These are phyloP conservation scores for Dendrothele bispora DNA, from an alignment of 768 basidiomycete genomes.

Conservation along the genomic window DNA sequence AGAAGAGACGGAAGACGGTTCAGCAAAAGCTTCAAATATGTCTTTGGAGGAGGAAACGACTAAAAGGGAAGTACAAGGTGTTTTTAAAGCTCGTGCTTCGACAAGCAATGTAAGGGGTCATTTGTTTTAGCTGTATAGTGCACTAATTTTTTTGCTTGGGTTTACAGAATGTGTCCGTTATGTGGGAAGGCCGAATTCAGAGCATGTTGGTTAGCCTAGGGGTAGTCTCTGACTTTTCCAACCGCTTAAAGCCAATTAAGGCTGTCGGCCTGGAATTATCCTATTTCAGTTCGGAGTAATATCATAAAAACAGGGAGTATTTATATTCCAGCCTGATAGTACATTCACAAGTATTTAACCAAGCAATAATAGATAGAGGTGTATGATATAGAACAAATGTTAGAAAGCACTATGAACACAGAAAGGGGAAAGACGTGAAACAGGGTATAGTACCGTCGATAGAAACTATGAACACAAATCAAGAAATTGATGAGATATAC, in stretches of 20 bases:
- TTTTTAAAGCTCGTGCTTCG: conserved; percentile 87
- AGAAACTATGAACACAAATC: not conserved
- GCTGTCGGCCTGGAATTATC: conserved; percentile 91
- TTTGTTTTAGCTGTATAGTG: too few relatives aligned
- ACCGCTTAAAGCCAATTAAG: conserved; percentile 82
- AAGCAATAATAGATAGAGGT: not conserved
- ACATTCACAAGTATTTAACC: too few relatives aligned
- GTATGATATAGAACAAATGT: not conserved
- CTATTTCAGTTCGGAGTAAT: conserved; percentile 72
- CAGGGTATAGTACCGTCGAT: not conserved
- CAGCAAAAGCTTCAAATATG: too few relatives aligned
- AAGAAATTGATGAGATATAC: not conserved
- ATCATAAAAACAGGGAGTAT: not conserved
- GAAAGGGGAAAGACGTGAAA: not conserved
- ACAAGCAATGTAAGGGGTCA: conserved; percentile 74
- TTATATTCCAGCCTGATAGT: not conserved
- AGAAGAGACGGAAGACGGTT: conserved; percentile 18
- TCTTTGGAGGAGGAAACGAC: conserved; percentile 15
- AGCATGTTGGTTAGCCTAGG: conserved; percentile 90
- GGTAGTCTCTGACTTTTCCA: conserved; percentile 87
- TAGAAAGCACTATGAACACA: not conserved
- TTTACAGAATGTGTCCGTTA: conserved; percentile 76
- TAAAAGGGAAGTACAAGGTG: conserved; percentile 60
- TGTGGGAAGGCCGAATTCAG: conserved; percentile 92
- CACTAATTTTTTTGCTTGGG: not conserved